Evolutionary conservation across 805 yeast genomes (phyloP).

Genomic region (Ogataea angusta): DNA sequence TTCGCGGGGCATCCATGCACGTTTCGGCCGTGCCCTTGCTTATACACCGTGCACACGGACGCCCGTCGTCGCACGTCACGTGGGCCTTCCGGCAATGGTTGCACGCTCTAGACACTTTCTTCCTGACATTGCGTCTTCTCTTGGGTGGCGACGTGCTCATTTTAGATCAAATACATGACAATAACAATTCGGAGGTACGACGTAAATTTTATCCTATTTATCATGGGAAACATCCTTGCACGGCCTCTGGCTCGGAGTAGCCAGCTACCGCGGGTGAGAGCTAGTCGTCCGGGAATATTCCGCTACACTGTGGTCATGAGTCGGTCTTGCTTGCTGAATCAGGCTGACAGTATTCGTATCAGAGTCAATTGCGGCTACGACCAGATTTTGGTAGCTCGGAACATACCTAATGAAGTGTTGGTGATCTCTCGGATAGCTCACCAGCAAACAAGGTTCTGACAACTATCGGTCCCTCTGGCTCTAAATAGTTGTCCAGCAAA

Average conservation of each 20-base stretch:
- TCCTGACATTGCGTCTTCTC: conserved; percentile 35
- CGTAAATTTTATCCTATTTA: background rate
- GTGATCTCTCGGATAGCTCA: conserved; percentile 5
- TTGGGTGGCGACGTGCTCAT: conserved; percentile 3
- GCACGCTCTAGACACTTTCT: conserved; percentile 85
- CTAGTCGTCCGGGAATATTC: too few species aligned
- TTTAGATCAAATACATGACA: background rate
- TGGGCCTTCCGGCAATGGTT: conserved; percentile 88
- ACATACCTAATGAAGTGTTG: conserved; percentile 3
- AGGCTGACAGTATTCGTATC: too few species aligned
- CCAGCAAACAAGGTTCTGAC: conserved; percentile 6
- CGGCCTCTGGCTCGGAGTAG: background rate
- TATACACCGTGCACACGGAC: conserved; percentile 71
- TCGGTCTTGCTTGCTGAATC: too few species aligned
- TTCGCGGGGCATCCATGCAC: conserved; percentile 89
- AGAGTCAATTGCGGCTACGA: conserved; percentile 4
- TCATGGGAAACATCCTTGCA: background rate
- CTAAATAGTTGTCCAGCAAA: conserved; percentile 3
- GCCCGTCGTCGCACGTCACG: conserved; percentile 75
- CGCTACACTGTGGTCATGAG: too few species aligned
- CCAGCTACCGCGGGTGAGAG: conserved; percentile 1
- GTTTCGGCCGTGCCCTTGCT: conserved; percentile 61
- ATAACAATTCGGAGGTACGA: background rate
- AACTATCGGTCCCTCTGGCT: conserved; percentile 1
- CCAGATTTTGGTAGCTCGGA: conserved; percentile 3